phyloP scores from a whole-genome alignment of 768 basidiomycete species.

The Cystofilobasidium ferigula region DNA sequence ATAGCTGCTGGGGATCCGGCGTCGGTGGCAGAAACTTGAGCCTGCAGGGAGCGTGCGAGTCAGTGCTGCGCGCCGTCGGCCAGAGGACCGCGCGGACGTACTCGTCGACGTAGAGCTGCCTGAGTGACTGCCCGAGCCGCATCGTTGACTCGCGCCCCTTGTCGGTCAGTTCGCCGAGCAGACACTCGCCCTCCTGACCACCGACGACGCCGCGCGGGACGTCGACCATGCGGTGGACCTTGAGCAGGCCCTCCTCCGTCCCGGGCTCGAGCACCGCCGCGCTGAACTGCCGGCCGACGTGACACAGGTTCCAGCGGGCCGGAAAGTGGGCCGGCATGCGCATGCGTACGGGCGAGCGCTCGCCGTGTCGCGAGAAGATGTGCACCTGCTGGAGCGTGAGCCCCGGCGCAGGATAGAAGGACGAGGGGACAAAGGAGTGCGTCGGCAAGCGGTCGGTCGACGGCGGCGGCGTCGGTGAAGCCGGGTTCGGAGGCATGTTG shows the following conservation, averaged over 20 bases:
- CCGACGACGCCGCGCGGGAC: conserved; percentile 4
- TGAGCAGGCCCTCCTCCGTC: conserved; percentile 40
- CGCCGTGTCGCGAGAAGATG: conserved; percentile 64
- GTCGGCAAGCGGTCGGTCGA: neutral
- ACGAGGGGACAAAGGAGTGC: neutral
- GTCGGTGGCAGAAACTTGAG: conserved; percentile 54
- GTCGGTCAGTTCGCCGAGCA: conserved; percentile 63
- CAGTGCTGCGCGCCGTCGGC: neutral
- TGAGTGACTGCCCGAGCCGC: conserved; percentile 50
- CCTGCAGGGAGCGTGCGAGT: conserved; percentile 38
- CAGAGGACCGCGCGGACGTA: conserved; percentile 32
- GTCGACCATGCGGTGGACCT: conserved; percentile 32
- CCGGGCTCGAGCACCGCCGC: conserved; percentile 28
- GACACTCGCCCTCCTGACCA: conserved; percentile 54
- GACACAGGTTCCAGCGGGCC: conserved; percentile 46
- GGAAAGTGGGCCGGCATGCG: conserved; percentile 24
- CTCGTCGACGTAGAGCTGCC: conserved; percentile 59
- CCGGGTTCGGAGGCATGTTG: too few relatives aligned
- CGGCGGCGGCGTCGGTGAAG: too few relatives aligned
- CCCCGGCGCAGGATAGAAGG: conserved; percentile 2
- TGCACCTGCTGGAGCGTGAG: conserved; percentile 43
- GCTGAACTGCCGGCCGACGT: conserved; percentile 29
- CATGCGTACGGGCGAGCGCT: conserved; percentile 58
- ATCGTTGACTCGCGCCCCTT: conserved; percentile 60
- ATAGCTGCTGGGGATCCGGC: conserved; percentile 44